Base-by-base conservation (phyloP, 1,284 basidiomycete genomes). In the Porodaedalea pini region DNA sequence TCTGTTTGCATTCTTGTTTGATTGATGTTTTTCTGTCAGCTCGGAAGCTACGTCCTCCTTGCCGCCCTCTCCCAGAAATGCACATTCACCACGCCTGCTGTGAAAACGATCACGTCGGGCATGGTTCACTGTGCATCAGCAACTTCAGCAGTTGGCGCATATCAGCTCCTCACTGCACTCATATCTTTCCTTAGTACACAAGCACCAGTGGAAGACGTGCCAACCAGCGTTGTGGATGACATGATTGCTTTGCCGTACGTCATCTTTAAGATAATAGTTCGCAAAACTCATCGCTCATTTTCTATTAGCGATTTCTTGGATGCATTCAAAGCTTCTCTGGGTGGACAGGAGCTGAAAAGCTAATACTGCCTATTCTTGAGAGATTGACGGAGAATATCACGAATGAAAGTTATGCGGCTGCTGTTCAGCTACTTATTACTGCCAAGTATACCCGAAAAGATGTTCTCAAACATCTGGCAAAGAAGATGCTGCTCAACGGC, bases 41-140 rank as follows among this genome's bases (percentile, higher is more conserved):
- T 92, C n/a, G 86, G 84, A 49, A 82, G 81, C 61, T 89, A 85
- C 62, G 78, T 92, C 58, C 74, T 92, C 4, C 72, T 92, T 1
- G 79, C 83, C 0, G 77, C 82, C 0, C 74, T 92, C 19, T 83
- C 87, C 0, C 82, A 83, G 59, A 85, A 83, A 69, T 80, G 79
- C 47, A 73, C 74, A 13, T 66, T 93, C 31, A 75, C 80, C 1
- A 63, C 78, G 0, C 65, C 78, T 23, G 87, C 84, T 1, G 61
- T 89, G 51, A 80, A 80, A 54, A 74, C 78, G 4, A 78, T 92
- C 25, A 61, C 90, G 17, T 68, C 69, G 37, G 68, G 79, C 15
- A 81, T 91, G 72, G 64, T 82, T 8, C 69, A 73, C 34, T 80
- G 78, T 66, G 82, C 79, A 15, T 47, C 32, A 21, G 39, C 32